Conservation (phyloP, 371 early-diverging fungal species). For the Umbelopsis sp. region DNA sequence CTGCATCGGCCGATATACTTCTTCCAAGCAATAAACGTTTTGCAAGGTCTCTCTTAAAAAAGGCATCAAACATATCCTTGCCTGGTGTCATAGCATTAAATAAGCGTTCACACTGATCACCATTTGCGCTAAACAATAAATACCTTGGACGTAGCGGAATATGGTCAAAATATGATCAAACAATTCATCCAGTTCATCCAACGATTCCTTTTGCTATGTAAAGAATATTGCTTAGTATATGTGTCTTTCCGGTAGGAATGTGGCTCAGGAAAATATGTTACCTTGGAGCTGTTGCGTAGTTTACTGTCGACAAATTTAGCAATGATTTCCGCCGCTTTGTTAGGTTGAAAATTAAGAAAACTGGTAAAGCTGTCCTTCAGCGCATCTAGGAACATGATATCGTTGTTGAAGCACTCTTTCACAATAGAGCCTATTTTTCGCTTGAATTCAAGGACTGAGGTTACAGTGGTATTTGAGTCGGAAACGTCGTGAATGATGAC, state of each 20-base stretch:
- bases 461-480: conserved; percentile 63
- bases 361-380: conserved; percentile 85
- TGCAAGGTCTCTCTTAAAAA: conserved; percentile 90
- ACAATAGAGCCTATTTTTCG: conserved; percentile 67
- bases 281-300: conserved; percentile 50
- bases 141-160: conserved; percentile 87
- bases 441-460: conserved; percentile 71
- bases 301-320: conserved; percentile 80
- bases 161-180: conserved; percentile 77
- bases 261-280: conserved; percentile 22
- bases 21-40: conserved; percentile 82
- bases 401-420: conserved; percentile 60
- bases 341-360: conserved; percentile 83
- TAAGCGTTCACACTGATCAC: background rate
- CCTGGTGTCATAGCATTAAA: conserved; percentile 32
- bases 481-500: conserved; percentile 55
- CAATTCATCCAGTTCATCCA: conserved; percentile 65
- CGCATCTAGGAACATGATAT: conserved; percentile 63
- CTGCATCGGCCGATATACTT: conserved; percentile 80
- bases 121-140: conserved; percentile 20
- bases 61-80: conserved; percentile 96
- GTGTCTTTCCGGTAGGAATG: background rate
- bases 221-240: background rate
- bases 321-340: conserved; percentile 89
- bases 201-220: conserved; percentile 30